Evolutionary conservation across 2,329 filamentous ascomycete species (phyloP), one percentile per base, ranked within the genome.

Genomic region (Kalmusia sp.): DNA sequence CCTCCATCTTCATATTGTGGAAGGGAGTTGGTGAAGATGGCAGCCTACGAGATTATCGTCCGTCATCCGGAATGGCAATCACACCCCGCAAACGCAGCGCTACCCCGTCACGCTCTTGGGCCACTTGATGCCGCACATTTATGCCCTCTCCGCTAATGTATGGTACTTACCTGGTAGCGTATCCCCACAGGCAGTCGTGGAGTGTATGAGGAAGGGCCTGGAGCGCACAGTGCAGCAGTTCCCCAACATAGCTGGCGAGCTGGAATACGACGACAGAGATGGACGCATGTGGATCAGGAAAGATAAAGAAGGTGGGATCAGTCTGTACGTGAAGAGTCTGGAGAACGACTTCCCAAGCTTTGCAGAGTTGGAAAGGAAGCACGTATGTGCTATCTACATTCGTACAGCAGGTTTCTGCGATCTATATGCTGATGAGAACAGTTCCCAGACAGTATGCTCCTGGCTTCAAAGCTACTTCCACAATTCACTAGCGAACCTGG

Each of bases 61-160:
- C 15, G 33, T 7, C 37, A 11, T 6, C 7, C 37, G n/a, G 37
- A 19, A 24, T 40, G 37, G 37, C 14, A 40, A n/a, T 40, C 37
- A n/a, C 21, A 24, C 4, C 15, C 4, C 5, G 7, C 6, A 40
- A n/a, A 40, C 37, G n/a, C 12, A 40, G 19, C 4, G 6, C 7
- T 22, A 21, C 21, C 19, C 37, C 17, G 6, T 40, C 11, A 17
- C 37, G 37, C 37, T 22, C 37, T 4, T 62, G 54, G 50, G 47
- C 11, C 45, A 43, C 14, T 25, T 40, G n/a, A 53, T 63, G 61
- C 61, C 61, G 27, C 62, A 63, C 48, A 51, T 62, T 30, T 63
- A 61, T 30, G 54, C 54, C 14, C 52, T 56, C 27, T 55, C 62
- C 28, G 50, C 43, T 25, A 57, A 62, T 28, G 28, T 62, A 6